These are phyloP conservation scores for Oryza longistaminata DNA, from an alignment of 176 grass and related monocot species.

Conservation along the genomic window DNA sequence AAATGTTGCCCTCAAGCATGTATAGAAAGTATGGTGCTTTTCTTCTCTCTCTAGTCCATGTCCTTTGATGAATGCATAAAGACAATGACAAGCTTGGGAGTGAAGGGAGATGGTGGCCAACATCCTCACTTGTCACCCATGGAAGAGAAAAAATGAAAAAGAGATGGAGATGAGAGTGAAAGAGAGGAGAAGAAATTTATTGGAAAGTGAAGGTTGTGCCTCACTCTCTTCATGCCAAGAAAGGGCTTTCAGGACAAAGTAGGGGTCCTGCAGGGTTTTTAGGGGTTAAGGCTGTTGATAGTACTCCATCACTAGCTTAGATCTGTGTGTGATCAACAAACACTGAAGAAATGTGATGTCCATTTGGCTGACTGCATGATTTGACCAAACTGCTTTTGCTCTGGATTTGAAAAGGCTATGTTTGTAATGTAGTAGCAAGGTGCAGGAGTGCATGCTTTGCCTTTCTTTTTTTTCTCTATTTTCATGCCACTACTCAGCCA, in stretches of 20 bases:
- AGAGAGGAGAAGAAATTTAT: conserved; percentile 27
- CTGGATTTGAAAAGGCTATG: conserved; percentile 39
- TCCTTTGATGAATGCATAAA: conserved; percentile 57
- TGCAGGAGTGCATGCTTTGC: conserved; percentile 6
- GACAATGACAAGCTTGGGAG: conserved; percentile 92
- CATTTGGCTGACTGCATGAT: conserved; percentile 39
- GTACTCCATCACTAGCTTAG: conserved; percentile 50
- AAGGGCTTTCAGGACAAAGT: conserved; percentile 68
- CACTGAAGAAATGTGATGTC: conserved; percentile 23
- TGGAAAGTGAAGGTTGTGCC: conserved; percentile 69
- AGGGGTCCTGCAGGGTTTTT: conserved; percentile 50
- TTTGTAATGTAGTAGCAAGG: conserved; percentile 33
- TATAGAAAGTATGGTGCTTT: conserved; percentile 50
- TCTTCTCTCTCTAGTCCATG: conserved; percentile 4
- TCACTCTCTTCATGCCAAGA: conserved; percentile 68
- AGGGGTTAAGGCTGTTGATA: conserved; percentile 64
- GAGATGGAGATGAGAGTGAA: background rate
- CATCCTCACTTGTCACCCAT: conserved; percentile 76
- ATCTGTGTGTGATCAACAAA: conserved; percentile 27
- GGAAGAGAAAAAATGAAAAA: conserved; percentile 33
- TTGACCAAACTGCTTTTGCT: conserved; percentile 34
- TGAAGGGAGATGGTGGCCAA: conserved; percentile 88
- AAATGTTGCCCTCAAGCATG: conserved; percentile 37
- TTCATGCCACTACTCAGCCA: conserved; percentile 26
- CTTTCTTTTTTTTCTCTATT: conserved; percentile 13